Evolutionary conservation across 2,329 filamentous ascomycete species (phyloP), one percentile per base, ranked within the genome.

Genomic region (Calonectria montana): DNA sequence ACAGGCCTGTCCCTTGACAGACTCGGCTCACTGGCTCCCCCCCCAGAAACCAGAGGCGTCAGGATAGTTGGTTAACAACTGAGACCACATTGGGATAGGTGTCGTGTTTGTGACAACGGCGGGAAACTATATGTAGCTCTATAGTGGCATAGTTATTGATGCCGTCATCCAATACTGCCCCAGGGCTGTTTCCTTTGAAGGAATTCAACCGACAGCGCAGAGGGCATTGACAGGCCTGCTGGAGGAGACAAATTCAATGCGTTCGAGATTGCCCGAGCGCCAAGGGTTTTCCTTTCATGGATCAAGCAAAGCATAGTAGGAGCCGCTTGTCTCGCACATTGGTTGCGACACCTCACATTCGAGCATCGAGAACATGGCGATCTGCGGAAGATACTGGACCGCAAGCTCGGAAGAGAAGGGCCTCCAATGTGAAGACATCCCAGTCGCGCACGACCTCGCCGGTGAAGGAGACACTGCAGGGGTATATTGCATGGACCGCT

Each of bases 11-110:
- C 39, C 23, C 67, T 61, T 71, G 59, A 62, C 39, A 23, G 25
- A 61, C 65, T 55, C 63, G 75, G 74, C 70, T 73, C 72, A 76
- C 75, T 73, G 70, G 62, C 64, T 65, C 45, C 68, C 63, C 16
- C 21, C 37, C 43, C 64, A 64, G 59, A 41, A 27, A 59, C 21
- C 23, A 21, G 29, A 39, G 61, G 61, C 65, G 72, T 70, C 72
- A 73, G 71, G 71, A 71, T 71, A 78, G 55, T 55, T 31, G 27
- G 59, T 50, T 31, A 57, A 43, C 35, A 39, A 55, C 53, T 62
- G 69, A 72, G 53, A 50, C 63, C 69, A 74, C 53, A 47, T 62
- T 68, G 48, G 62, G 66, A 69, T 69, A 43, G 21, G 23, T 67
- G 53, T 69, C 41, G 65, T 61, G 64, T 53, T 64, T 45, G 29